phyloP scores from a whole-genome alignment of 2,329 filamentous ascomycete species.

The Colletotrichum endophyticum region DNA sequence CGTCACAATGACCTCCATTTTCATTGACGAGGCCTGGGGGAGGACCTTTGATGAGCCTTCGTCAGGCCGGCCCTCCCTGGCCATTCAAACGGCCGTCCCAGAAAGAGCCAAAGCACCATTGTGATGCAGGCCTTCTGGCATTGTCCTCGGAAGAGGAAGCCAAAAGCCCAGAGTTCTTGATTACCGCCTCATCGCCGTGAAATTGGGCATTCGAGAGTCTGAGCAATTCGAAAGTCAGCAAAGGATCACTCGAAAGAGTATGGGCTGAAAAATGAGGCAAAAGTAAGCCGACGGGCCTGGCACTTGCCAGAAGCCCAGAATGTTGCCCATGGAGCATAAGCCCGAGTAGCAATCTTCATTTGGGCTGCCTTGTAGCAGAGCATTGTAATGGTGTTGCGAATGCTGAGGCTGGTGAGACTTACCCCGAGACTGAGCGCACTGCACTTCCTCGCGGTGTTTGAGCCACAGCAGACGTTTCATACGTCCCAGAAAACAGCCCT shows the following conservation, averaged over 20 bases:
- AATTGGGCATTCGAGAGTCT: background rate
- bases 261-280: background rate
- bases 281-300: background rate
- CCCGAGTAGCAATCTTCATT: background rate
- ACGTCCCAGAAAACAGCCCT: background rate
- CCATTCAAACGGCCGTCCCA: background rate
- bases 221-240: background rate
- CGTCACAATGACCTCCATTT: background rate
- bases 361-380: accelerated
- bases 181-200: background rate
- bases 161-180: too few relatives aligned
- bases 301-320: background rate
- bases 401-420: background rate
- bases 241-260: background rate
- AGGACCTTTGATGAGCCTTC: background rate
- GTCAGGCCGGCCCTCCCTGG: background rate
- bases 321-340: background rate
- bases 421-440: background rate
- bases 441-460: background rate
- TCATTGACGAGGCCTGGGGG: background rate
- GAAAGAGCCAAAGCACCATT: background rate
- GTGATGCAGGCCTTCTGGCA: background rate
- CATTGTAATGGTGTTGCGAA: background rate
- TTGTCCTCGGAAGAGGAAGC: background rate
- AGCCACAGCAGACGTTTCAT: accelerated